A percentile compares a stretch with the other conserved stretches of the same genome.
Evolutionary conservation across 2,329 filamentous ascomycete species (phyloP).

Genomic region (Neonectria punicea): DNA sequence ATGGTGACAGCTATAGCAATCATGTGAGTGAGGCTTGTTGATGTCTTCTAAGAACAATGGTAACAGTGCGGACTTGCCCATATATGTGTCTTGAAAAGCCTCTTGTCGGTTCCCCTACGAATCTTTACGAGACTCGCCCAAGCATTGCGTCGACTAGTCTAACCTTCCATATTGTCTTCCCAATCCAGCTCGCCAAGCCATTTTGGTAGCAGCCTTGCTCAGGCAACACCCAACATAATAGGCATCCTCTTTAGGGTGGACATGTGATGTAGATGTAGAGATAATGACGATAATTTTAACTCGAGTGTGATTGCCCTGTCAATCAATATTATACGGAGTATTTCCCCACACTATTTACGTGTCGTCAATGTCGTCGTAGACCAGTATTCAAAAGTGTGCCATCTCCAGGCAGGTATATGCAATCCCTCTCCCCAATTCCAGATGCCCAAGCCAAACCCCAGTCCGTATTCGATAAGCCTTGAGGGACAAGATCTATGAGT

Average conservation of each 20-base stretch:
- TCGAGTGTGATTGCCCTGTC: background rate
- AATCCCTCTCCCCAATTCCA: background rate
- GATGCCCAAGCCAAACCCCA: background rate
- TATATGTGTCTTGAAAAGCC: background rate
- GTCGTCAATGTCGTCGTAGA: background rate
- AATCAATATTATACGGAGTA: background rate
- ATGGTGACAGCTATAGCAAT: background rate
- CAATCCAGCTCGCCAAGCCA: background rate
- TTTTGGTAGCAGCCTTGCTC: background rate
- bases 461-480: background rate
- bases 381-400: background rate
- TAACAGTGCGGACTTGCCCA: background rate
- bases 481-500: slow-evolving; percentile 4
- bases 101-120: background rate
- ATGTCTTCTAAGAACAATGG: background rate
- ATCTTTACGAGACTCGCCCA: background rate
- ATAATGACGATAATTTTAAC: background rate
- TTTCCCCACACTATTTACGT: background rate
- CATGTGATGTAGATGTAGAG: background rate
- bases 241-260: background rate
- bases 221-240: background rate
- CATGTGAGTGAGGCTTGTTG: background rate
- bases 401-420: background rate
- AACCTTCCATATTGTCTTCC: background rate
- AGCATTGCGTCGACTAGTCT: background rate